phyloP scores from a whole-genome alignment of 345 rosid genomes.

The Ceriops tagal region DNA sequence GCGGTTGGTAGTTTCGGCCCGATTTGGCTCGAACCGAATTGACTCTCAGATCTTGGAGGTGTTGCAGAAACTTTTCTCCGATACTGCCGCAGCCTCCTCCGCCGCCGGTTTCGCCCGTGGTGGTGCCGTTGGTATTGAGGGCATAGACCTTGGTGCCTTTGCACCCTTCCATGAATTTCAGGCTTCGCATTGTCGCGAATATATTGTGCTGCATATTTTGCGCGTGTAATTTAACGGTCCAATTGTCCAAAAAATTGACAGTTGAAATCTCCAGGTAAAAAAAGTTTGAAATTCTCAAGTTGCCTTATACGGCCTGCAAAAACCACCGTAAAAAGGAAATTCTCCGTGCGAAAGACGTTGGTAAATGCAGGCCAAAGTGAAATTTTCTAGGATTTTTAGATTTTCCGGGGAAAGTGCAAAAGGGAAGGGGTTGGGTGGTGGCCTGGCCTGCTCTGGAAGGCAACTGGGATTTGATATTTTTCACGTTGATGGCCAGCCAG shows the following conservation, averaged over 20 bases:
- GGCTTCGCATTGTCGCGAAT: constrained; percentile 80
- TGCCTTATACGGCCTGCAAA: constrained; percentile 29
- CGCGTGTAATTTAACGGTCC: background rate
- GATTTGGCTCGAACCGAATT: constrained; percentile 59
- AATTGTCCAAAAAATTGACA: background rate
- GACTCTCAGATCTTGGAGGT: constrained; percentile 64
- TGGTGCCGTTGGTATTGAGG: constrained; percentile 42
- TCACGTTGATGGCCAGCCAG: constrained; percentile 21
- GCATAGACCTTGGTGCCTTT: constrained; percentile 71
- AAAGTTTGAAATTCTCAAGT: background rate
- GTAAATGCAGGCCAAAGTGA: constrained; percentile 31
- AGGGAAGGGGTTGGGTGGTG: background rate
- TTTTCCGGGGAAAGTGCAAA: constrained; percentile 18
- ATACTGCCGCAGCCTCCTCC: constrained; percentile 36
- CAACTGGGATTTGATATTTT: background rate
- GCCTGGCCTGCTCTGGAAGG: background rate
- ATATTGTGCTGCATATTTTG: constrained; percentile 72
- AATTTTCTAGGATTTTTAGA: background rate
- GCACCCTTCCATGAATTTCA: constrained; percentile 77
- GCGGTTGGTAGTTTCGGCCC: constrained; percentile 27
- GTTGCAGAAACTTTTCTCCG: constrained; percentile 68
- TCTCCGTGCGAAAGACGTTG: constrained; percentile 16
- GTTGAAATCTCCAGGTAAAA: background rate
- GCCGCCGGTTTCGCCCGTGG: constrained; percentile 17
- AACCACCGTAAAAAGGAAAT: constrained; percentile 23